Base-by-base conservation (phyloP, 768 basidiomycete genomes). In the Scleroderma bovista region DNA sequence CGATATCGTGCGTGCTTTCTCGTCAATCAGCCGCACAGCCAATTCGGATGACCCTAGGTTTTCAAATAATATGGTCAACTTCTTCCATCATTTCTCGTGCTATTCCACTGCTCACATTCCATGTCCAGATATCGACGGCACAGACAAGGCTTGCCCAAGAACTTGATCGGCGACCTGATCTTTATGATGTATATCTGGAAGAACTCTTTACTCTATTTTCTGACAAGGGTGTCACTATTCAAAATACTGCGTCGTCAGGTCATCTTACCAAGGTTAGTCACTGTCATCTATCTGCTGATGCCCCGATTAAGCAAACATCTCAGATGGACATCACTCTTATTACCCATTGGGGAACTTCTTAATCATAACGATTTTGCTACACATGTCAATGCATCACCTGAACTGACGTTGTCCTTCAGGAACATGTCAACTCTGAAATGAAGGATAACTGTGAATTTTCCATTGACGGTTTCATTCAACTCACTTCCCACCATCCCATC, bases 261-360 rank as follows among this genome's bases (percentile, higher is more conserved):
- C 78, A 78, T 50, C 78, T 78, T 53, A 69, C 81, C 31, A n/a
- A 88, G 75, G 88, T 86, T 57, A 17, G 65, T 48, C 44, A 42
- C 47, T 26, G 26, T 52, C 46, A 57, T 24, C 37, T 12, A 48
- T 50, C 17, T 46, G 13, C 44, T 46, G 41, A 37, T 44, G 23
- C n/a, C n/a, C 13, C 48, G 23, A 24, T 52, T 55, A 26, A 58
- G n/a, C 42, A 51, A 7, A 42, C 34, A n/a, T 7, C 3, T 22
- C 50, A 90, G 85, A 83, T 78, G 12, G 88, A 89, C 86, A 1
- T 92, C 91, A 2, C 77, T 96, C 8, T 72, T 97, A 32, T 80
- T 96, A 20, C 91, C 94, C 2, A 91, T 99, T 50, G 93, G 95
- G 60, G 86, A 90, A 1, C n/a, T n/a, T n/a, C 76, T 99, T 20